phyloP scores from a whole-genome alignment of 169 alveolate species.

The Ichthyophthirius multifiliis region DNA sequence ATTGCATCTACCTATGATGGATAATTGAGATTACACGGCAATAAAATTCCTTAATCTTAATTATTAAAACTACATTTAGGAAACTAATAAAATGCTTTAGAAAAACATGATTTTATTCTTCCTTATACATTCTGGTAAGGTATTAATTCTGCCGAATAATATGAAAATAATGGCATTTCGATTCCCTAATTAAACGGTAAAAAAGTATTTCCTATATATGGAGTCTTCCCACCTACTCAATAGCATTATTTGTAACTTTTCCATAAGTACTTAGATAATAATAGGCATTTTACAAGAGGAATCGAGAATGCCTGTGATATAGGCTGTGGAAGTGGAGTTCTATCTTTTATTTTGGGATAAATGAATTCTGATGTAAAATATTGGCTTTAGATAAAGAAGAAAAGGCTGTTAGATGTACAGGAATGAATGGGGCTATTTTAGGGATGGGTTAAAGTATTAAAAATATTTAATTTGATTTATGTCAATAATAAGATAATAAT shows the following conservation, averaged over 20 bases:
- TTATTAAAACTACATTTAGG: constrained; percentile 3
- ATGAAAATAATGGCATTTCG: constrained; percentile 40
- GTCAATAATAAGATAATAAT: background rate
- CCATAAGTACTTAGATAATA: background rate
- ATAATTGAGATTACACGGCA: constrained; percentile 11
- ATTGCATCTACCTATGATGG: constrained; percentile 12
- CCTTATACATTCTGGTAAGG: constrained; percentile 40
- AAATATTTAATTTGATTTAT: background rate
- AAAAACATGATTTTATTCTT: constrained; percentile 26
- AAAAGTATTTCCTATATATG: constrained; percentile 46
- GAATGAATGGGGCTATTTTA: constrained; percentile 37
- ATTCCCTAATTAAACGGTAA: constrained; percentile 29
- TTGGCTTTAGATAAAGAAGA: constrained; percentile 27
- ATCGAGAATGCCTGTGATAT: constrained; percentile 23
- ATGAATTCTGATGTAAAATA: constrained; percentile 16
- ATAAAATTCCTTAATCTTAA: constrained; percentile 1
- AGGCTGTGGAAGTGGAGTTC: constrained; percentile 60
- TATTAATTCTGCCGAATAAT: constrained; percentile 41
- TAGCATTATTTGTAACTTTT: constrained; percentile 31
- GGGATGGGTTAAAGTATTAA: constrained; percentile 16
- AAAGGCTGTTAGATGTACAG: constrained; percentile 48
- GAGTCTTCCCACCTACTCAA: constrained; percentile 56
- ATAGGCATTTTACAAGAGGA: background rate
- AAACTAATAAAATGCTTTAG: constrained; percentile 7
- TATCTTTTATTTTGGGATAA: constrained; percentile 35